phyloP scores from a whole-genome alignment of 495 filamentous ascomycete genomes.

The Alectoria sarmentosa region DNA sequence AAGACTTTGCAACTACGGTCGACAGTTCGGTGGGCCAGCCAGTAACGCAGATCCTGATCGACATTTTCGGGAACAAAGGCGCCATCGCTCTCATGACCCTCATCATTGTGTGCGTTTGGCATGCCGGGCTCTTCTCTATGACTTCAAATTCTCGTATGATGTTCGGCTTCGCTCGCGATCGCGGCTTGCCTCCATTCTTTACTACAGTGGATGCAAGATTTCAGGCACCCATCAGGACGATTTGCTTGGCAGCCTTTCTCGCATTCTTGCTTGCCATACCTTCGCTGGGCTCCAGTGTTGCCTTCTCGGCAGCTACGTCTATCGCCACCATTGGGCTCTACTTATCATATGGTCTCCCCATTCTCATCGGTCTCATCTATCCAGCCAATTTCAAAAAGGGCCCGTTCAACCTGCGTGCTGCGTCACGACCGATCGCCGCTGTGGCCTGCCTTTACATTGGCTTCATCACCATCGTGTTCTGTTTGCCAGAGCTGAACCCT shows the following conservation, averaged over 20 bases:
- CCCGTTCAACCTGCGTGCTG: conserved; percentile 50
- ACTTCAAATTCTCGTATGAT: conserved; percentile 58
- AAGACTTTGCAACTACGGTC: conserved; percentile 45
- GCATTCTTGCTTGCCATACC: conserved; percentile 54
- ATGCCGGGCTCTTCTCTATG: conserved; percentile 52
- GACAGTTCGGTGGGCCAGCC: conserved; percentile 41
- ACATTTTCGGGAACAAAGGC: conserved; percentile 48
- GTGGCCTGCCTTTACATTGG: conserved; percentile 36
- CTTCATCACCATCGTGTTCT: conserved; percentile 57
- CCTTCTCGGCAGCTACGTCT: conserved; percentile 53
- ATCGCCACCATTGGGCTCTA: conserved; percentile 61
- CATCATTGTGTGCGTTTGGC: conserved; percentile 56
- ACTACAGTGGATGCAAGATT: conserved; percentile 41
- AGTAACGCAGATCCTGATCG: conserved; percentile 51
- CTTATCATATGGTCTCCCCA: conserved; percentile 57
- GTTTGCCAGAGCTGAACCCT: conserved; percentile 54
- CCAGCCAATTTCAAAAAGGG: conserved; percentile 40
- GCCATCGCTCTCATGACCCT: conserved; percentile 49
- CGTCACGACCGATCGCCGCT: conserved; percentile 47
- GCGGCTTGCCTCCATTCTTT: conserved; percentile 37
- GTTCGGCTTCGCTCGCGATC: conserved; percentile 53
- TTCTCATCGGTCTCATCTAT: conserved; percentile 50
- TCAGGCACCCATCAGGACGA: conserved; percentile 46
- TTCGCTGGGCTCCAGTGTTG: conserved; percentile 52
- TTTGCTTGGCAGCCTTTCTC: conserved; percentile 50